Base-by-base conservation (phyloP, 495 filamentous ascomycete genomes). In the Aspergillus sclerotiicarbonarius region DNA sequence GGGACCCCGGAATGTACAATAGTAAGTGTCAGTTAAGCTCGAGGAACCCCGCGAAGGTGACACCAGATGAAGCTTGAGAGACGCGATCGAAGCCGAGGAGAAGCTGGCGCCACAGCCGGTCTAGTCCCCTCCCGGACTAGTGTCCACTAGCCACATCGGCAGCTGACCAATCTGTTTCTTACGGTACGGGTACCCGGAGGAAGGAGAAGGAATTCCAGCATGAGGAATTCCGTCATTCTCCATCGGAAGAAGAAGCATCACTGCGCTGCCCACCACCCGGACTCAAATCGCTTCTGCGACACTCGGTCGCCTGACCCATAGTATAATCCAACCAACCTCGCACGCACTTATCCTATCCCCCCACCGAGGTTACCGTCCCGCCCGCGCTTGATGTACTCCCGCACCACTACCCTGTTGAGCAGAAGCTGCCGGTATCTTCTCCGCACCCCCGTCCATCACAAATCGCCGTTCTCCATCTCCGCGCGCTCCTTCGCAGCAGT, bases 391-490 rank as follows among this genome's bases (percentile, higher is more conserved):
- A 78, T 78, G 75, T 78, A 74, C 70, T 71, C 64, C 67, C 75
- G 75, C 71, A 62, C 65, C 50, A 64, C 67, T 50, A 66, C 69
- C 53, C 54, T 73, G 51, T 54, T 77, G 71, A 76, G 72, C 67
- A 74, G 76, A 74, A 73, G 73, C 68, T 76, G 69, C 62, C 73
- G 72, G 62, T 76, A 73, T 58, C 67, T 79, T 54, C 60, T 74
- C 63, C 70, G 68, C 57, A 65, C 71, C 51, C 62, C 62, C 44
- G 29, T 65, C 32, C 60, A 55, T 51, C 65, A 54, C 62, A 67
- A 69, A 59, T 71, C 64, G 49, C 67, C 65, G 37, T 76, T 73
- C 46, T 75, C 74, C 19, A 56, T 76, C 45, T 70, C 76, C 49
- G 69, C 74, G 35, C 71, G 74, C 58, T 71, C 75, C 8, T 70